These are phyloP conservation scores for Wallacemonas collosoma DNA, from an alignment of 208 protist species.

Conservation along the genomic window DNA sequence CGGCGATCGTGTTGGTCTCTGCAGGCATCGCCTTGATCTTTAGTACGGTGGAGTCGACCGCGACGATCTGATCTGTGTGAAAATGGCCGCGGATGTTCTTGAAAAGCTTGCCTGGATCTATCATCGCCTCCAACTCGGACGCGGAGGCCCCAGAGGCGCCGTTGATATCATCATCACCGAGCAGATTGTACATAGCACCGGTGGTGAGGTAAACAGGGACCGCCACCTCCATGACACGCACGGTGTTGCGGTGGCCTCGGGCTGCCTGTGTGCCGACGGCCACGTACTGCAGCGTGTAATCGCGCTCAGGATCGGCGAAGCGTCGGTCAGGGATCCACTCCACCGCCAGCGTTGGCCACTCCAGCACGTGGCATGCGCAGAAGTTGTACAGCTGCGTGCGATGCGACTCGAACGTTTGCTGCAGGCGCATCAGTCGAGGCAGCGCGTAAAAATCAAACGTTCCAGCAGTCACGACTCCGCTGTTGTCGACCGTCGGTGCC, in stretches of 20 bases:
- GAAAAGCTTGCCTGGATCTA: conserved; percentile 51
- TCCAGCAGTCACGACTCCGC: neutral
- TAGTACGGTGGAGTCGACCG: conserved; percentile 45
- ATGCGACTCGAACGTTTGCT: conserved; percentile 45
- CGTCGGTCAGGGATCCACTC: conserved; percentile 61
- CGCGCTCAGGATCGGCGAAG: conserved; percentile 41
- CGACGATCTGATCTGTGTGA: conserved; percentile 38
- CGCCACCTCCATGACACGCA: conserved; percentile 60
- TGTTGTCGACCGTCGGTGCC: neutral
- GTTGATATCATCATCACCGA: conserved; percentile 40
- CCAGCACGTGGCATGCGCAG: conserved; percentile 47
- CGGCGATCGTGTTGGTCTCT: conserved; percentile 51
- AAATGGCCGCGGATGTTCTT: conserved; percentile 53
- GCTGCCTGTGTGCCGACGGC: conserved; percentile 47
- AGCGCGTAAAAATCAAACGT: conserved; percentile 25
- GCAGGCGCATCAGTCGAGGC: conserved; percentile 43
- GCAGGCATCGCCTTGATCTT: conserved; percentile 53
- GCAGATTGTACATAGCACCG: conserved; percentile 45
- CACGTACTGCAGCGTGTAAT: conserved; percentile 68
- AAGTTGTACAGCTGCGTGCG: conserved; percentile 43
- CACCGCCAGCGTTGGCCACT: conserved; percentile 61
- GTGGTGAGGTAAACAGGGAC: conserved; percentile 27
- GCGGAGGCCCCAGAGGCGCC: conserved; percentile 17
- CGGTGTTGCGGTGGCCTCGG: conserved; percentile 30
- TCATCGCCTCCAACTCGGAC: conserved; percentile 19